phyloP scores from a whole-genome alignment of 2,329 filamentous ascomycete species.

The Apiospora koreana region DNA sequence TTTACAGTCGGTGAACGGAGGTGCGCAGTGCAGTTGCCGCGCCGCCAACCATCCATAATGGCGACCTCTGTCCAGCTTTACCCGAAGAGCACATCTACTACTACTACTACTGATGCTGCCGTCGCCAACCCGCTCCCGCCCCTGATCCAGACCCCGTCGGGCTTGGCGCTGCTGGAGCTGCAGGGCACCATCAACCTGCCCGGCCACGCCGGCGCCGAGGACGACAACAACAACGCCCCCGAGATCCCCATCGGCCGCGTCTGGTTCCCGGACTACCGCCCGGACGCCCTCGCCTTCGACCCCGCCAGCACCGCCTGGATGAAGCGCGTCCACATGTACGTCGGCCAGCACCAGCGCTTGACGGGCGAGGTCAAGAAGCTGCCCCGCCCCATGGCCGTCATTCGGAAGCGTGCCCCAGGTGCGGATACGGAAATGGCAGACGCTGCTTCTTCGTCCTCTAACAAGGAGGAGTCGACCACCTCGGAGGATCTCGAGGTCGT shows the following conservation, averaged over 20 bases:
- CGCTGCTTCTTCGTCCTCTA: slow-evolving; percentile 33
- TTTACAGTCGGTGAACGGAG: background rate
- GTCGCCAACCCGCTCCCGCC: slow-evolving; percentile 64
- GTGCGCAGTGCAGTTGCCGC: no score
- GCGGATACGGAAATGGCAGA: slow-evolving; percentile 28
- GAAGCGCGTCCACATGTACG: slow-evolving; percentile 84
- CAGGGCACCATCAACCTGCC: slow-evolving; percentile 88
- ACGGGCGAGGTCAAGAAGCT: slow-evolving; percentile 90
- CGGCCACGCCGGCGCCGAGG: slow-evolving; percentile 18
- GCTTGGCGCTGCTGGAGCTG: slow-evolving; percentile 86
- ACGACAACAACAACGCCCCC: slow-evolving; percentile 32
- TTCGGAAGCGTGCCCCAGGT: slow-evolving; percentile 53
- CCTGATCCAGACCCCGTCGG: slow-evolving; percentile 86
- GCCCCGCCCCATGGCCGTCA: slow-evolving; percentile 74
- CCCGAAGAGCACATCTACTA: slow-evolving; percentile 27
- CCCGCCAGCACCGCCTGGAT: slow-evolving; percentile 72
- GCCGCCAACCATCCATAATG: slow-evolving; percentile 19
- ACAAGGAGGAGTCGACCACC: slow-evolving; percentile 28
- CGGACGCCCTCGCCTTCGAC: slow-evolving; percentile 43
- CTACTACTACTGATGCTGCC: slow-evolving; percentile 14
- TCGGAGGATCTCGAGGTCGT: slow-evolving; percentile 72
- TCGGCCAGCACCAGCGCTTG: slow-evolving; percentile 86
- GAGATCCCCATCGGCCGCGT: slow-evolving; percentile 68
- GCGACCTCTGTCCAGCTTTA: slow-evolving; percentile 40
- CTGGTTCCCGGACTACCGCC: slow-evolving; percentile 74